phyloP scores from a whole-genome alignment of 2,329 filamentous ascomycete genomes.

The Botrytis tulipae region DNA sequence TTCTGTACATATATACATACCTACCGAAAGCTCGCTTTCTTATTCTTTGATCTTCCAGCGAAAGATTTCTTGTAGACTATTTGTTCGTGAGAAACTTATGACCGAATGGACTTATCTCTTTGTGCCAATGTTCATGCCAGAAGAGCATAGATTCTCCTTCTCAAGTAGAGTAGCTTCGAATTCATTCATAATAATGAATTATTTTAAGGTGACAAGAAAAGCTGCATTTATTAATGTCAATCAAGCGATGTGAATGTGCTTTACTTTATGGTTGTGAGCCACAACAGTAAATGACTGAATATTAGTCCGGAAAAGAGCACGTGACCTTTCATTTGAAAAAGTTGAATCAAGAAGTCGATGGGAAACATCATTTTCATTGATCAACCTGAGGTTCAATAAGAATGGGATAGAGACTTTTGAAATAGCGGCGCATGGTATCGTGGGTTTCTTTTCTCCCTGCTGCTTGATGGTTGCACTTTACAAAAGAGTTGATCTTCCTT shows the following conservation, averaged over 20 bases:
- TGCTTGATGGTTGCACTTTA: no score
- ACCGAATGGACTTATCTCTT: neutral
- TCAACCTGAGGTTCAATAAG: neutral
- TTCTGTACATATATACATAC: neutral
- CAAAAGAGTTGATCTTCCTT: neutral
- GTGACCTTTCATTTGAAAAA: neutral
- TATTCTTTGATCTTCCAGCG: neutral
- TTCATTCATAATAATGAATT: neutral
- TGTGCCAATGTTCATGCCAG: neutral
- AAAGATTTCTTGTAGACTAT: fast-evolving
- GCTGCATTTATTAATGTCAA: no score
- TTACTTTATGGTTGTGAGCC: neutral
- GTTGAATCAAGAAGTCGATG: neutral
- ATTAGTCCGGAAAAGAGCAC: neutral
- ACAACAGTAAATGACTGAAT: neutral
- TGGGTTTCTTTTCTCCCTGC: neutral
- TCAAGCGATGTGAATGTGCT: neutral
- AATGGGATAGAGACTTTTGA: fast-evolving
- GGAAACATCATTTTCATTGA: neutral
- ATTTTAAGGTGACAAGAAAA: neutral
- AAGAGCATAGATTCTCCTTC: fast-evolving
- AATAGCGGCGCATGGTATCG: fast-evolving
- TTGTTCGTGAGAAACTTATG: no score
- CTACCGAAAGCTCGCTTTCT: neutral
- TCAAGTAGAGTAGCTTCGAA: no score